These are phyloP conservation scores for Zygotorulaspora mrakii DNA, from an alignment of 1,139 yeast species.

Conservation along the genomic window DNA sequence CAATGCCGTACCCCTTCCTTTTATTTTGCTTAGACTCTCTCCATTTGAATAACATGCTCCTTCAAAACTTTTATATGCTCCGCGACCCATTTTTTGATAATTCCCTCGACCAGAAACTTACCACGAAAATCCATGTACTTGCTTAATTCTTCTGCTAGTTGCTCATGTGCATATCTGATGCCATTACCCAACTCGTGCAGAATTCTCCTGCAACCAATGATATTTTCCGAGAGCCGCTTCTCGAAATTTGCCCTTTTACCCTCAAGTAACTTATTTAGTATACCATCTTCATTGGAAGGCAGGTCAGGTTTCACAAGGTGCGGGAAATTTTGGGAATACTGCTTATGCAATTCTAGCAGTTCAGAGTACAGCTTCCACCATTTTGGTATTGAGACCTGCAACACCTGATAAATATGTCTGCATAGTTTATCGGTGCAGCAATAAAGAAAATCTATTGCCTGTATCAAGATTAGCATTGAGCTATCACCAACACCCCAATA, in stretches of 20 bases:
- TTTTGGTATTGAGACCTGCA: slow-evolving; percentile 41
- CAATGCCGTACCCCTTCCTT: too few species aligned
- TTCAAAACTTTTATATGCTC: slow-evolving; percentile 32
- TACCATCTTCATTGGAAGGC: slow-evolving; percentile 14
- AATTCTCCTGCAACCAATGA: slow-evolving; percentile 20
- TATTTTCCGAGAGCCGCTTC: slow-evolving; percentile 34
- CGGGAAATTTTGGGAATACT: slow-evolving; percentile 30
- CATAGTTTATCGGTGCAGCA: slow-evolving; percentile 40
- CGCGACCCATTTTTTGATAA: slow-evolving; percentile 33
- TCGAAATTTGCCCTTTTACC: slow-evolving; percentile 40
- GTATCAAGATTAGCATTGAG: slow-evolving; percentile 15
- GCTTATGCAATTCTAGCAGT: slow-evolving; percentile 33
- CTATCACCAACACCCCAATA: slow-evolving; percentile 7
- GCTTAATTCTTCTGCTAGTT: slow-evolving; percentile 59
- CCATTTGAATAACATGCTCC: slow-evolving; percentile 37
- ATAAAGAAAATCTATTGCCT: slow-evolving; percentile 26
- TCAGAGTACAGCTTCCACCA: slow-evolving; percentile 52
- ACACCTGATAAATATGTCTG: slow-evolving; percentile 40
- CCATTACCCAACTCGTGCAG: slow-evolving; percentile 22
- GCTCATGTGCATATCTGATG: slow-evolving; percentile 46
- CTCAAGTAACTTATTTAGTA: slow-evolving; percentile 38
- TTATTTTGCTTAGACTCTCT: not conserved
- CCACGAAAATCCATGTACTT: slow-evolving; percentile 52
- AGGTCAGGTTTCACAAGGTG: slow-evolving; percentile 11
- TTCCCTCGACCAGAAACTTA: slow-evolving; percentile 37